Evolutionary conservation across 176 grass and related monocot species (phyloP), one percentile per base, ranked within the genome.

Genomic region (Oropetium thomaeum): DNA sequence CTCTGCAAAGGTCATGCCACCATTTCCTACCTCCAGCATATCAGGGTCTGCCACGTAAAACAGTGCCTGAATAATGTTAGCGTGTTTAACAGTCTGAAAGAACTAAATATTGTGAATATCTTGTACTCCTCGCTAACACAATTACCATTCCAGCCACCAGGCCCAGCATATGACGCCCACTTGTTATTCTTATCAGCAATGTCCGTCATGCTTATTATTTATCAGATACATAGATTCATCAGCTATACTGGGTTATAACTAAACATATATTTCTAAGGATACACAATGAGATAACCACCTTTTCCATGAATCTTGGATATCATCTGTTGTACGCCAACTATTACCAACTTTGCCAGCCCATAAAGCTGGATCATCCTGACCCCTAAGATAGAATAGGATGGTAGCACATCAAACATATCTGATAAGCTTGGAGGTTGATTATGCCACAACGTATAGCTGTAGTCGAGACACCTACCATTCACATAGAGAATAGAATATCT

Each of bases 91-190:
- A 74, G 39, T 10, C 33, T 61, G 16, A 55, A 39, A 74, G 40
- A 59, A 13, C 10, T 3, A 12, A 67, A 80, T 48, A 25, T 4
- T 58, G 38, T 57, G 8, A 8, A 70, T 40, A 77, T 13, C 8
- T 71, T 63, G 44, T 37, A 51, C 34, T 63, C 20, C 3, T 43
- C 10, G 5, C 14, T 33, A 78, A 62, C n/a, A 40, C 49, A 71
- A 48, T 66, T 97, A 97, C 95, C 95, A 81, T 97, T 97, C 95
- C 95, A 97, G 78, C 95, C 95, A 85, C 95, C 95, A 45, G 91
- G 95, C 30, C 95, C 91, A 28, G 95, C 95, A 86, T 92, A 97
- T 65, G 95, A 97, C 32, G 95, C 95, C 95, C 95, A 97, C 78
- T 92, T 93, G 79, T 93, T 85, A 81, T 97, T 97, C 78, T 85